Base-by-base conservation (phyloP, 2,329 filamentous ascomycete species). In the Aspergillus chevalieri region DNA sequence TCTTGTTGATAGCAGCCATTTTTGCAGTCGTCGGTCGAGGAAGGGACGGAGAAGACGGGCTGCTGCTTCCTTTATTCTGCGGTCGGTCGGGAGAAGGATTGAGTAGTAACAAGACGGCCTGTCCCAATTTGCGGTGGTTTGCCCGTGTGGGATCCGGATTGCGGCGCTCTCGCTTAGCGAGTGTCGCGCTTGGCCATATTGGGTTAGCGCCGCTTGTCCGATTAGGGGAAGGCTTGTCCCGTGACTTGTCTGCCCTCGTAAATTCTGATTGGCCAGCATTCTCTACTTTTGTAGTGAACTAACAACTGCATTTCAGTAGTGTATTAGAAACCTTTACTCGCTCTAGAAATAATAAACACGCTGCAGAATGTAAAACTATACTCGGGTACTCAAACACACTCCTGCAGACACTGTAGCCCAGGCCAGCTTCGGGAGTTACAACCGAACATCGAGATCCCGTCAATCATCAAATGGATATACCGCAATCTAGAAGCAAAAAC, bases 1-100 rank as follows among this genome's bases (percentile, higher is more conserved):
- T 97, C 89, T 97, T 97, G 87, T 95, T 95, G 74, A 93, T 78
- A 74, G 88, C 81, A 77, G 87, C 79, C 82, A 84, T 85, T 70
- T 68, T 82, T 77, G 75, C 75, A 61, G 57, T 59, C 55, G 72
- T 65, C 15, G 61, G 61, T 60, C 63, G 62, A 63, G 64, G 63
- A 63, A 63, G 64, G 62, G 63, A 56, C 57, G 63, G 64, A 62
- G 58, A 55, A 57, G 58, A 62, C 55, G 52, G 59, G 52, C 58
- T 60, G 64, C 62, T 60, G 60, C 55, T 59, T 66, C 62, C 57
- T 58, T 58, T 57, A 55, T 61, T 60, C 56, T 50, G 56, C 61
- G 64, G 58, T 59, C 60, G 63, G 26, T 65, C 61, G 64, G 52
- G 52, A 30, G 26, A 30, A 30, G 26, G 26, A 30, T 30, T 30